Conservation (phyloP, 1,284 basidiomycete species). For the Pholiota adiposa region DNA sequence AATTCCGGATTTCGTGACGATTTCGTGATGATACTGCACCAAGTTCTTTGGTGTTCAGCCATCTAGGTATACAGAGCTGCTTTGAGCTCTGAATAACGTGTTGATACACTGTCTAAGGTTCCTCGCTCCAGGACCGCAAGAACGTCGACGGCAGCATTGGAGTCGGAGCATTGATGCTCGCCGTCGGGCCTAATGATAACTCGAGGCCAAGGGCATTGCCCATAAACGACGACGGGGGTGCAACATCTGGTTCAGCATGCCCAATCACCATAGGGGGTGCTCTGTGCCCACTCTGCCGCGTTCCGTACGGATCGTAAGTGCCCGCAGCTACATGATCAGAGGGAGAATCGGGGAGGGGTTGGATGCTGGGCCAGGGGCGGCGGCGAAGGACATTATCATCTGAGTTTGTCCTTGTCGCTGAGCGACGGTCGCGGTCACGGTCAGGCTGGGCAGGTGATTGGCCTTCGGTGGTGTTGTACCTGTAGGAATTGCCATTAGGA, state of each 20-base stretch:
- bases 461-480: neutral
- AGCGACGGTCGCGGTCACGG: neutral
- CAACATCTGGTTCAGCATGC: neutral
- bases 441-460: neutral
- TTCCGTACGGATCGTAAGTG: constrained; percentile 3
- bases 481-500: neutral
- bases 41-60: too few relatives aligned
- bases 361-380: neutral
- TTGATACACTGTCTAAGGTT: constrained; percentile 15
- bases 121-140: constrained; percentile 33
- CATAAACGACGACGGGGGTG: constrained; percentile 12
- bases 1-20: neutral
- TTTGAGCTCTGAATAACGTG: too few relatives aligned
- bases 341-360: constrained; percentile 15
- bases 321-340: too few relatives aligned
- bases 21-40: neutral
- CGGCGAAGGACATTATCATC: neutral
- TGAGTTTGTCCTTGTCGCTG: neutral
- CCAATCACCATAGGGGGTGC: neutral
- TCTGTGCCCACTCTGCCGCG: neutral
- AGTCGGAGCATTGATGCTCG: constrained; percentile 20
- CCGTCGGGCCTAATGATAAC: constrained; percentile 16
- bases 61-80: too few relatives aligned
- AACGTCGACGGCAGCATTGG: constrained; percentile 31
- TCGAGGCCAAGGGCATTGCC: constrained; percentile 32